These are phyloP conservation scores for Plantago elongata DNA, from an alignment of 257 asterid genomes.

Conservation along the genomic window DNA sequence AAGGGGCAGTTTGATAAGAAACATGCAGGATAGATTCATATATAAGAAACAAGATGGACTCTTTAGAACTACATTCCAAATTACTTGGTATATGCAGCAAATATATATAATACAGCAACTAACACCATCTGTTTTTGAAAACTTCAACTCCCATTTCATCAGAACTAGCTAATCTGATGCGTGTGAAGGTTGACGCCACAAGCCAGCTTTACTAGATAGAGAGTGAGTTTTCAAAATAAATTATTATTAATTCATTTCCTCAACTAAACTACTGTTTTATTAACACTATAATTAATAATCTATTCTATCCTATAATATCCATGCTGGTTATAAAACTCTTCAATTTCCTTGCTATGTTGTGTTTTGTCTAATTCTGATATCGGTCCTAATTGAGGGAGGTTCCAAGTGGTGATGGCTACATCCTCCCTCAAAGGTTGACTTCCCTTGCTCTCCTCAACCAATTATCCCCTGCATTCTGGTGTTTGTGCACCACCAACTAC, in stretches of 20 bases:
- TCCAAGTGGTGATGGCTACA: conserved; percentile 43
- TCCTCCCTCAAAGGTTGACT: conserved; percentile 48
- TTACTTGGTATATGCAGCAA: too few relatives aligned
- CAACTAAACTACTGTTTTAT: conserved; percentile 13
- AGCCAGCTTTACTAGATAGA: not conserved
- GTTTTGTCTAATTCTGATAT: conserved; percentile 32
- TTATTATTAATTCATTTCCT: conserved; percentile 3
- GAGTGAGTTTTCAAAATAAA: conserved; percentile 10
- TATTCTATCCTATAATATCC: conserved; percentile 13
- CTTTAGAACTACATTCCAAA: too few relatives aligned
- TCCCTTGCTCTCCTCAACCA: conserved; percentile 1
- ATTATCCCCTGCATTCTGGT: not conserved
- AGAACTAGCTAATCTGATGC: too few relatives aligned
- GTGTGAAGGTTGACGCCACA: conserved; percentile 45
- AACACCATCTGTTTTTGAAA: conserved; percentile 13
- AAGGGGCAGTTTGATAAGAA: too few relatives aligned
- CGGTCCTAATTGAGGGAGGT: conserved; percentile 60
- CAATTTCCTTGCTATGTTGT: not conserved
- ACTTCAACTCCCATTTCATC: conserved; percentile 20
- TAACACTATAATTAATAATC: not conserved
- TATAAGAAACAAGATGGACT: too few relatives aligned
- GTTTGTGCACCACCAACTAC: not conserved
- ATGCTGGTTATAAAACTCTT: not conserved
- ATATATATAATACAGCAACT: too few relatives aligned
- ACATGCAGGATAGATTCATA: too few relatives aligned